These are phyloP conservation scores for Amanita rubescens DNA, from an alignment of 768 basidiomycete species.

Conservation along the genomic window DNA sequence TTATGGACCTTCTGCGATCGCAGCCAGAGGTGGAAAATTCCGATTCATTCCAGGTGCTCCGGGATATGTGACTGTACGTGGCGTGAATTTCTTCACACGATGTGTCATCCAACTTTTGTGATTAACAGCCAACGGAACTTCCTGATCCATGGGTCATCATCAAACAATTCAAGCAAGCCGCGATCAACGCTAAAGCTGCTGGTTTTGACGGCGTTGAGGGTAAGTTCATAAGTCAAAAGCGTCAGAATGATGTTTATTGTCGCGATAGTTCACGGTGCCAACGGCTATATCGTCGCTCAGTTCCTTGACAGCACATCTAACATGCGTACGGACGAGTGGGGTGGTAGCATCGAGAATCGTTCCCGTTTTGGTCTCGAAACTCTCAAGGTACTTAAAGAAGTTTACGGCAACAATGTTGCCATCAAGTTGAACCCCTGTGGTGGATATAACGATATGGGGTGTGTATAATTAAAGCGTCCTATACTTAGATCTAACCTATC, in stretches of 20 bases:
- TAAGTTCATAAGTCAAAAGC: conserved; percentile 14
- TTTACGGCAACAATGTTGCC: conserved; percentile 38
- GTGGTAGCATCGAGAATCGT: conserved; percentile 52
- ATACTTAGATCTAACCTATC: neutral
- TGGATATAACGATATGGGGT: conserved; percentile 41
- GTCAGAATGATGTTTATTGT: neutral
- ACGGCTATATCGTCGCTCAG: conserved; percentile 40
- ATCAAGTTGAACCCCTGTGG: conserved; percentile 43
- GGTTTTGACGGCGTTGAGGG: conserved; percentile 52
- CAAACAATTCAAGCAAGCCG: conserved; percentile 34
- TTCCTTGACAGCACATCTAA: conserved; percentile 45
- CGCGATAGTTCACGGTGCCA: conserved; percentile 33
- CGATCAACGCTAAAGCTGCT: conserved; percentile 40
- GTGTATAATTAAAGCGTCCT: conserved; percentile 1
- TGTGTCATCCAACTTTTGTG: too few relatives aligned
- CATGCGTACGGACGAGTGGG: conserved; percentile 49
- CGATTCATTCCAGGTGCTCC: conserved; percentile 29
- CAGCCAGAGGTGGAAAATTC: conserved; percentile 36
- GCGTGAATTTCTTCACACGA: neutral
- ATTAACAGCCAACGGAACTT: conserved; percentile 30
- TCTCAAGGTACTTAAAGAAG: conserved; percentile 30
- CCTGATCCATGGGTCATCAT: conserved; percentile 35
- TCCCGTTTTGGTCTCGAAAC: conserved; percentile 46
- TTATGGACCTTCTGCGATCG: conserved; percentile 37
- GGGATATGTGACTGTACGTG: conserved; percentile 34